phyloP scores from a whole-genome alignment of 768 basidiomycete genomes.

The Suillus occidentalis region DNA sequence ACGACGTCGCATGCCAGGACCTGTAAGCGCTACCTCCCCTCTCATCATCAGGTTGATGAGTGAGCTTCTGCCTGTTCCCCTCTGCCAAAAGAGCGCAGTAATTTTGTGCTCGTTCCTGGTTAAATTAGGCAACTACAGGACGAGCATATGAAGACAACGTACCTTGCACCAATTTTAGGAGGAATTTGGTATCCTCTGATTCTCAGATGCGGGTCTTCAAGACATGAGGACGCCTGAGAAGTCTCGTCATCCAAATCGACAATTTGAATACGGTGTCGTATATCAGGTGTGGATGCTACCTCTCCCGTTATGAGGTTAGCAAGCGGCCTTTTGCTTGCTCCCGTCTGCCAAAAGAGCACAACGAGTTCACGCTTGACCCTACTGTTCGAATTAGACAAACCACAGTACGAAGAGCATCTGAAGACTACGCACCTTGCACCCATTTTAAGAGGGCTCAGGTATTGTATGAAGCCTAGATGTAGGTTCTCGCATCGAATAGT shows the following conservation, averaged over 20 bases:
- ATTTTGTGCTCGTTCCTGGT: constrained; percentile 12
- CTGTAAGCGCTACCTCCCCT: constrained; percentile 17
- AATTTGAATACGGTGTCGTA: constrained; percentile 29
- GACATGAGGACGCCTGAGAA: constrained; percentile 30
- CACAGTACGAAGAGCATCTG: background rate
- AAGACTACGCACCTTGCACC: background rate
- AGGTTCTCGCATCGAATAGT: constrained; percentile 28
- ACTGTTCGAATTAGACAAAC: background rate
- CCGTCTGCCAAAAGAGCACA: constrained; percentile 42
- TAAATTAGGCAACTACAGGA: background rate
- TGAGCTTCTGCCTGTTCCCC: constrained; percentile 35
- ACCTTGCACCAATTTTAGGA: background rate
- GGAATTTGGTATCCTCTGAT: constrained; percentile 18
- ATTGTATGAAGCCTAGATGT: constrained; percentile 16
- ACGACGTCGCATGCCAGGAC: constrained; percentile 28
- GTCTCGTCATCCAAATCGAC: constrained; percentile 23
- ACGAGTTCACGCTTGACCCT: constrained; percentile 19
- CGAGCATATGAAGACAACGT: background rate
- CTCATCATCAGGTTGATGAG: constrained; percentile 36
- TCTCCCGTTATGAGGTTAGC: constrained; percentile 34
- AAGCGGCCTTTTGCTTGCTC: constrained; percentile 33
- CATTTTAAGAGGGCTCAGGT: constrained; percentile 6
- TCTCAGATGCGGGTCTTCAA: constrained; percentile 27
- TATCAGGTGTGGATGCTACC: constrained; percentile 19
- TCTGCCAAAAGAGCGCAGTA: constrained; percentile 41